Percentiles rank a stretch among this genome's conserved stretches.
Evolutionary conservation across 2,329 filamentous ascomycete genomes (phyloP).

Genomic region (Coniella vitis): DNA sequence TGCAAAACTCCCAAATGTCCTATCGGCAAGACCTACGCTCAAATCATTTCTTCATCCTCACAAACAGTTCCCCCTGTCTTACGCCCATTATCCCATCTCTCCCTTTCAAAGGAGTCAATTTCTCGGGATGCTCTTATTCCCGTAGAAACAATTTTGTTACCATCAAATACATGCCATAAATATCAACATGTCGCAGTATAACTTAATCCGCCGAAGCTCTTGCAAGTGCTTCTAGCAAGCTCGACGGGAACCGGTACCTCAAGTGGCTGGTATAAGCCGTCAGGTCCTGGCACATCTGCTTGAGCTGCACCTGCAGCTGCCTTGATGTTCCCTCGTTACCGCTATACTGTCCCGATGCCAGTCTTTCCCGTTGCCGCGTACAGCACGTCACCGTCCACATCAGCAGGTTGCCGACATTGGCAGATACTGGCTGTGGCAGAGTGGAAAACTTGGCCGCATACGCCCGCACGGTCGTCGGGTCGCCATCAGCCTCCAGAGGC

Average conservation of each 20-base stretch:
- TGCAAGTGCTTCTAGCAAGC: conserved; percentile 82
- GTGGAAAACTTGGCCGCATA: conserved; percentile 75
- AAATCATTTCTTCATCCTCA: too few relatives aligned
- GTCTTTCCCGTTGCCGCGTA: conserved; percentile 65
- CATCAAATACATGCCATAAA: too few relatives aligned
- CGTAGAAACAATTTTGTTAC: too few relatives aligned
- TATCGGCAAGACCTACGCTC: too few relatives aligned
- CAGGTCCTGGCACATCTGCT: conserved; percentile 78
- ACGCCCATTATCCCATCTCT: too few relatives aligned
- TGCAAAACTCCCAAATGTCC: too few relatives aligned
- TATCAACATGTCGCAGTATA: not conserved
- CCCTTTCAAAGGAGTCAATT: too few relatives aligned
- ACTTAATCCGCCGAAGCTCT: conserved; percentile 65
- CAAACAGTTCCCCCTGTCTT: too few relatives aligned
- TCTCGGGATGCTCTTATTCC: too few relatives aligned
- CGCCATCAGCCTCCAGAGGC: conserved; percentile 67
- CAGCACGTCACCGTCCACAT: conserved; percentile 92
- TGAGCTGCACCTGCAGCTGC: conserved; percentile 62
- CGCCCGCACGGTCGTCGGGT: conserved; percentile 70
- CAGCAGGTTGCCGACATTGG: conserved; percentile 83
- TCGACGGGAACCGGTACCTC: conserved; percentile 79
- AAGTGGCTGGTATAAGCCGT: conserved; percentile 93
- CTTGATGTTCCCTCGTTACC: conserved; percentile 59
- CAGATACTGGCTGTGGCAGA: conserved; percentile 72
- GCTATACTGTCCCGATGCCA: conserved; percentile 66